Evolutionary conservation across 371 early-diverging fungal species (phyloP), one percentile per base, ranked within the genome.

Genomic region (Chytridium lagenaria): DNA sequence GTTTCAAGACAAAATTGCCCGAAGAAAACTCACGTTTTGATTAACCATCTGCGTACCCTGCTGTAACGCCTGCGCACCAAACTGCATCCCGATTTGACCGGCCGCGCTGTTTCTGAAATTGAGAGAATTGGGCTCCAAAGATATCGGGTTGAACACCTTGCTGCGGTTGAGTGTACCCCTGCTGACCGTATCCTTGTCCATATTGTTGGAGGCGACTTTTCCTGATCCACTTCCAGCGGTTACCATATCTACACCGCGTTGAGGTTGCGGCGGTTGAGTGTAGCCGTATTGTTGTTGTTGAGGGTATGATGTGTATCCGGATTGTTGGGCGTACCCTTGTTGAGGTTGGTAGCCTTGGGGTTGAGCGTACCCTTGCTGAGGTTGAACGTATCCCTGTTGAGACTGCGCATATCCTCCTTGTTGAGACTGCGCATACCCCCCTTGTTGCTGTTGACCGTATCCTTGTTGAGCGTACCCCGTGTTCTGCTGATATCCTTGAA

Each of bases 1-100:
- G 36, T 33, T 23, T 52, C 40, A 61, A 66, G 50, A 30, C 50
- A 36, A 22, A 69, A 55, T 16, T 31, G 50, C n/a, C 10, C 33
- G 16, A 67, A n/a, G 19, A 70, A 61, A 39, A 22, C 44, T 1
- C 85, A 96, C 94, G 75, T 97, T 96, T 75, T 94, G 91, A 79
- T 95, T 95, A 66, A 99, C 90, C 77, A 95, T 95, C 70, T 93
- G 89, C 44, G 90, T 89, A 34, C 95, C 96, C 50, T 95, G 92
- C 52, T 90, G 86, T 77, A 99, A 86, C 2, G 98, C 99, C 68
- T 89, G 89, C 55, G 90, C 90, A 31, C 96, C 97, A 78, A 99
- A 90, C 77, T 98, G 96, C 92, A 98, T 91, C 10, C 98, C 98
- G 79, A 99, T 83, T 79, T 98, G 97, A 23, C 94, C 92, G 16